phyloP scores from a whole-genome alignment of 192 early-diverging fungal species.

The Coemansia sp. region DNA sequence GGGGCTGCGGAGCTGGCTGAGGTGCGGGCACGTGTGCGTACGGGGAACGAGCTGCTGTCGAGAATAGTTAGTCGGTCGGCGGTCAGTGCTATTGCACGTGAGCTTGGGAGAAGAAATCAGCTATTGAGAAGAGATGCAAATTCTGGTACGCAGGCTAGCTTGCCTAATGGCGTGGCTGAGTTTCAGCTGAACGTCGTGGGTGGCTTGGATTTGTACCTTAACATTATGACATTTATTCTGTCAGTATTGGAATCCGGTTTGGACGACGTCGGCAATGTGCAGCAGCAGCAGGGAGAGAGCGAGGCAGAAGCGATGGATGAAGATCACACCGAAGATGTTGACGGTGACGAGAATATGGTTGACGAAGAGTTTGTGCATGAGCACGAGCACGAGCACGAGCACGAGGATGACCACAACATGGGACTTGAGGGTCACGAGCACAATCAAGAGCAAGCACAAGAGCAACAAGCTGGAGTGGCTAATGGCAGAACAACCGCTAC shows the following conservation, averaged over 20 bases:
- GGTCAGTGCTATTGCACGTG: conserved; percentile 29
- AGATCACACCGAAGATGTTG: too few relatives aligned
- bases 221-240: conserved; percentile 21
- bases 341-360: too few relatives aligned
- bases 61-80: conserved; percentile 38
- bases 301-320: background rate
- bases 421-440: background rate
- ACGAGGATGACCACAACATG: background rate
- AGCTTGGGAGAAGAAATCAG: conserved; percentile 20
- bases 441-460: background rate
- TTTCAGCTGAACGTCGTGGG: conserved; percentile 10
- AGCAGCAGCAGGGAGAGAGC: background rate
- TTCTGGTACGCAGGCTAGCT: background rate
- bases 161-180: background rate
- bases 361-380: too few relatives aligned
- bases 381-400: too few relatives aligned
- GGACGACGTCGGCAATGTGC: background rate
- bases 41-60: conserved; percentile 35
- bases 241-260: conserved; percentile 12
- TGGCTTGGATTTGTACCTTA: conserved; percentile 6
- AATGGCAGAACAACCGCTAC: background rate
- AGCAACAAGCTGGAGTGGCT: background rate
- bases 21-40: conserved; percentile 7
- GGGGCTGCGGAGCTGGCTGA: background rate
- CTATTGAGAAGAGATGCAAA: background rate